Conservation (phyloP, 1,284 basidiomycete species). For the Sporisorium reilianum region DNA sequence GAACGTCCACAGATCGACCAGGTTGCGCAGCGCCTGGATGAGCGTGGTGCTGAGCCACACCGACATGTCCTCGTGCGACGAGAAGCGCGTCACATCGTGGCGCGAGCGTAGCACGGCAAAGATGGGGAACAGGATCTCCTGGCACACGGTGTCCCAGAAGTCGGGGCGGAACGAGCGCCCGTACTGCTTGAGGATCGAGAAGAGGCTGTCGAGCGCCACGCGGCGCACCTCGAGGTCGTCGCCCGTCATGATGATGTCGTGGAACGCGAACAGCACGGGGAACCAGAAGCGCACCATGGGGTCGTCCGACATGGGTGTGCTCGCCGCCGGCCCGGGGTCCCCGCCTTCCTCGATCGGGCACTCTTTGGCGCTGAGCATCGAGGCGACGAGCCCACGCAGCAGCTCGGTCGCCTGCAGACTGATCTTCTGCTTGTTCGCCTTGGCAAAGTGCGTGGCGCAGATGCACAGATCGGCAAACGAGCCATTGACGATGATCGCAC, state of each 20-base stretch:
- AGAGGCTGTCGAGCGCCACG: conserved; percentile 89
- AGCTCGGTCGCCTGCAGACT: conserved; percentile 95
- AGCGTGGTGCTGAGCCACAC: conserved; percentile 99
- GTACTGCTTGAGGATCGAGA: conserved; percentile 91
- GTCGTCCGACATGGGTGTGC: conserved; percentile 57
- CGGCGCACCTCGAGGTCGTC: conserved; percentile 96
- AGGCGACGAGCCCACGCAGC: conserved; percentile 84
- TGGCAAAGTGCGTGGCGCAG: conserved; percentile 98
- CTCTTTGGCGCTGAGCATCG: conserved; percentile 77
- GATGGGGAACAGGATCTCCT: conserved; percentile 97
- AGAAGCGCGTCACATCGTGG: conserved; percentile 87
- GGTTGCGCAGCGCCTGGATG: conserved; percentile 95
- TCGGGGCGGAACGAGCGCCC: conserved; percentile 87
- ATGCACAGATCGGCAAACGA: conserved; percentile 95
- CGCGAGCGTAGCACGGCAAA: conserved; percentile 91
- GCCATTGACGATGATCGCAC: conserved; percentile 89
- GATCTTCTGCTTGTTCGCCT: conserved; percentile 98
- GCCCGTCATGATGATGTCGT: conserved; percentile 99
- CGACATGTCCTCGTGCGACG: conserved; percentile 97
- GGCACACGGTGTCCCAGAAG: conserved; percentile 98
- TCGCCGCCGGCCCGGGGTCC: conserved; percentile 56
- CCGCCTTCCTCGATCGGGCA: conserved; percentile 53
- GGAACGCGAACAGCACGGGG: conserved; percentile 94
- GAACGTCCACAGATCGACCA: conserved; percentile 95
- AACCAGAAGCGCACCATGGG: conserved; percentile 81